Percentiles rank a stretch among this genome's conserved stretches.
Evolutionary conservation across 805 yeast genomes (phyloP).

Genomic region (Jamesozyma hellenica): DNA sequence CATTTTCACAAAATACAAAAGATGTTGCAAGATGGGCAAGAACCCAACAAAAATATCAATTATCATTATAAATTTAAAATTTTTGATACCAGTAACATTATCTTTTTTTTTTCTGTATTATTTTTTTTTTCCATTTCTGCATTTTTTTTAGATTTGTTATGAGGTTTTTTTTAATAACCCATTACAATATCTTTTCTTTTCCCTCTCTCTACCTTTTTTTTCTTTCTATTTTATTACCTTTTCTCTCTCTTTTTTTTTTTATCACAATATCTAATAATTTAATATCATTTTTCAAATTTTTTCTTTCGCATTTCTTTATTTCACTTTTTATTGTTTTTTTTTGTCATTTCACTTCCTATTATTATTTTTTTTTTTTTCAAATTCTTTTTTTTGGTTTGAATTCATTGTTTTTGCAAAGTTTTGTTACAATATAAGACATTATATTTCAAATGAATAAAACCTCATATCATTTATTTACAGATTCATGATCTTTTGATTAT

Average conservation of each 20-base stretch:
- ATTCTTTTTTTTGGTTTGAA: too few relatives aligned
- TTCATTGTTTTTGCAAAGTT: too few relatives aligned
- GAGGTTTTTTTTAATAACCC: slow-evolving; percentile 1
- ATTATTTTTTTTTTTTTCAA: too few relatives aligned
- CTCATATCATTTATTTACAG: too few relatives aligned
- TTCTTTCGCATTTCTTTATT: slow-evolving; percentile 1
- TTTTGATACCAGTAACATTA: neutral
- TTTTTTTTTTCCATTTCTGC: slow-evolving; percentile 2
- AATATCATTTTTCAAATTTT: too few relatives aligned
- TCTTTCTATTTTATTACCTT: slow-evolving; percentile 6
- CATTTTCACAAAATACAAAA: slow-evolving; percentile 56
- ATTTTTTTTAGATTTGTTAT: slow-evolving; percentile 1
- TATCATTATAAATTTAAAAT: slow-evolving; percentile 15
- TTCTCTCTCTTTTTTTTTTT: slow-evolving; percentile 8
- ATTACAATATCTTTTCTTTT: slow-evolving; percentile 4
- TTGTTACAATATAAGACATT: too few relatives aligned
- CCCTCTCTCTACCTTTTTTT: slow-evolving; percentile 7
- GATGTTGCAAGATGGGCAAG: slow-evolving; percentile 98
- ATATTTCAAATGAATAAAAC: too few relatives aligned
- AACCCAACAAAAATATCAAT: slow-evolving; percentile 42
- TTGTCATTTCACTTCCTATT: neutral
- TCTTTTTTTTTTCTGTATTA: neutral
- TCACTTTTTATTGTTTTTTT: slow-evolving; percentile 1
- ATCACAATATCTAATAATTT: neutral
- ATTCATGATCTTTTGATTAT: too few relatives aligned